Evolutionary conservation across 1,139 yeast species (phyloP).

Genomic region (Protomyces inundatus): DNA sequence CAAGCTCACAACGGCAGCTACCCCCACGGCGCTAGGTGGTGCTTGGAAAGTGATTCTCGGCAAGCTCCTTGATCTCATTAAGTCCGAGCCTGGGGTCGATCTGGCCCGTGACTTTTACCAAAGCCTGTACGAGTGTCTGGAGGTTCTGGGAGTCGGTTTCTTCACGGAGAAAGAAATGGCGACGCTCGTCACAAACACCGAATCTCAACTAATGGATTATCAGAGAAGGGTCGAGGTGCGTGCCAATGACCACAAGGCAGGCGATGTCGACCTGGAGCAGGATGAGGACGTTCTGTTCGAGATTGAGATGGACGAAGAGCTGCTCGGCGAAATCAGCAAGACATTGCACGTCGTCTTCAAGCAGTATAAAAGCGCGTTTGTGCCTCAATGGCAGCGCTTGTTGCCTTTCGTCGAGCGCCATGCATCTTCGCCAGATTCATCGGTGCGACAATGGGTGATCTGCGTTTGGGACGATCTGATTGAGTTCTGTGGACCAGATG

Average conservation of each 20-base stretch:
- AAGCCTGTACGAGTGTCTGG: slow-evolving; percentile 63
- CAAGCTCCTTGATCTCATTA: slow-evolving; percentile 63
- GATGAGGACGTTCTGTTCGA: slow-evolving; percentile 61
- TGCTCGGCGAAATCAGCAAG: slow-evolving; percentile 68
- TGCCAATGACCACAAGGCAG: slow-evolving; percentile 60
- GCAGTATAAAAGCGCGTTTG: slow-evolving; percentile 53
- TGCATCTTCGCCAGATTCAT: slow-evolving; percentile 57
- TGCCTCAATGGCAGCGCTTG: slow-evolving; percentile 56
- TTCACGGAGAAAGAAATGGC: slow-evolving; percentile 56
- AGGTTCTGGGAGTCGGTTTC: slow-evolving; percentile 56
- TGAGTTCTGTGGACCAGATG: slow-evolving; percentile 68
- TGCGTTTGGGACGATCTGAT: slow-evolving; percentile 74
- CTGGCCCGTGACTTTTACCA: slow-evolving; percentile 71
- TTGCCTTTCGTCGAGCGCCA: slow-evolving; percentile 38
- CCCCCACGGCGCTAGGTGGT: slow-evolving; percentile 49
- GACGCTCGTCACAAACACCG: slow-evolving; percentile 56
- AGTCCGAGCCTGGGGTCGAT: slow-evolving; percentile 79
- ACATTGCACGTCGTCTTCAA: slow-evolving; percentile 71
- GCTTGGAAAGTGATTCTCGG: slow-evolving; percentile 70
- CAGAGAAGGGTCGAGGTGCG: slow-evolving; percentile 68
- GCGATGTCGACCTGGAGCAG: slow-evolving; percentile 54
- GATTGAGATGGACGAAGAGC: slow-evolving; percentile 76
- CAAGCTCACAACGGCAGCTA: slow-evolving; percentile 51
- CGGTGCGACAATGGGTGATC: slow-evolving; percentile 70
- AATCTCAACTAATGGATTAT: slow-evolving; percentile 60